phyloP scores from a whole-genome alignment of 805 yeast species.

The Metschnikowia gelsemii region DNA sequence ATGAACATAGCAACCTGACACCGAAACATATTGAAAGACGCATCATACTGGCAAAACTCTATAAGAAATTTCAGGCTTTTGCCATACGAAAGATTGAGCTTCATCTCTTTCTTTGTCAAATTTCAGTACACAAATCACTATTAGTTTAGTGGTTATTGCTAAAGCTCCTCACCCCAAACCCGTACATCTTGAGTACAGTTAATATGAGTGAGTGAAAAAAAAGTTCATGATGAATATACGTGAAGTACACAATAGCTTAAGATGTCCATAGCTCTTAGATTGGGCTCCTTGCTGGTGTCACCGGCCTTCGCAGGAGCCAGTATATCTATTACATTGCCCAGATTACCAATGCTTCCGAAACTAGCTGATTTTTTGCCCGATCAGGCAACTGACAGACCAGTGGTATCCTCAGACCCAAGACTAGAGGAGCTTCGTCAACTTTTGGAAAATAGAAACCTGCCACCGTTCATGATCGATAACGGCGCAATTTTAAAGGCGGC shows the following conservation, averaged over 20 bases:
- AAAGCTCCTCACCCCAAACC: not conserved
- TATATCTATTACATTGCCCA: slow-evolving; percentile 17
- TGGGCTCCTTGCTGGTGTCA: slow-evolving; percentile 23
- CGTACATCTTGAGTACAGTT: not conserved
- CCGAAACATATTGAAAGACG: too few species aligned
- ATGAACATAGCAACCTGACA: too few species aligned
- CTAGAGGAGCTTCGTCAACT: slow-evolving; percentile 40
- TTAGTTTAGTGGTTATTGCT: not conserved
- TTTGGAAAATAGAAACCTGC: slow-evolving; percentile 34
- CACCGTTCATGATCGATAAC: slow-evolving; percentile 51
- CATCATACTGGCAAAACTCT: too few species aligned
- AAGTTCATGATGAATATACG: not conserved
- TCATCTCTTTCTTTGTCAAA: not conserved
- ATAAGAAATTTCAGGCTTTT: too few species aligned
- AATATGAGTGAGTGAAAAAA: slow-evolving; percentile 1
- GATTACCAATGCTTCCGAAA: slow-evolving; percentile 15
- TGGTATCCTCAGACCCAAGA: slow-evolving; percentile 23
- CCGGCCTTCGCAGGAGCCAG: slow-evolving; percentile 5
- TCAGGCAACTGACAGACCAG: slow-evolving; percentile 7
- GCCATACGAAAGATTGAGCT: not conserved
- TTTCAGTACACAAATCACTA: not conserved
- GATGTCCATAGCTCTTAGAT: slow-evolving; percentile 30
- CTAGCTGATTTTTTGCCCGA: slow-evolving; percentile 17
- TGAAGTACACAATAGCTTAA: not conserved
- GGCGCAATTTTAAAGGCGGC: slow-evolving; percentile 80